Evolutionary conservation across 2,329 filamentous ascomycete genomes (phyloP), one percentile per base, ranked within the genome.

Genomic region (Aspergillus sp.): DNA sequence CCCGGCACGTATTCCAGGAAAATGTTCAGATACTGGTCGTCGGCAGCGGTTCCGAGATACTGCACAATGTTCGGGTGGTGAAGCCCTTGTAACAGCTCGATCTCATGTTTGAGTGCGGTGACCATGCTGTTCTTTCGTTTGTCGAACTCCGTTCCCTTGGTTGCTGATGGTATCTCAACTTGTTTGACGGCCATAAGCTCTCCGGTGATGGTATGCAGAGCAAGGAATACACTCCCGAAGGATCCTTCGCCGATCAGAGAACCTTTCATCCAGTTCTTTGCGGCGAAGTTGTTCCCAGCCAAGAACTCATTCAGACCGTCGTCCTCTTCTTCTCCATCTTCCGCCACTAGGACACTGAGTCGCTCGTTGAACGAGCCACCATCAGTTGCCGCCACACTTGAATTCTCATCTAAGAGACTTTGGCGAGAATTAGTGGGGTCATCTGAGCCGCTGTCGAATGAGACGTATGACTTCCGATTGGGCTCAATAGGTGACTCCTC

Each of bases 261-360:
- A 66, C 94, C 94, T 78, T 97, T 96, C 91, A 99, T 97, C 89
- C 95, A 99, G 72, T 96, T 95, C 76, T 93, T 89, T 57, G 96
- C 92, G 59, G 95, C 92, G 85, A 94, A 97, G 8, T 90, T 95
- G 67, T 96, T 90, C 58, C 90, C 90, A 32, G 90, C 86, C 38
- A 97, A 80, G 79, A 96, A 96, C 66, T 92, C 92, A 62, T 88
- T 85, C 19, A 97, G 80, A 63, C 94, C 92, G 65, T 92, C 89
- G 63, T 97, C 93, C 6, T 85, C 85, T 64, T 95, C 94, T 68
- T 96, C 93, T 32, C 91, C 92, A 65, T 97, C 93, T 61, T 95
- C 89, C 14, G 88, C 88, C 36, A 96, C 82, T 32, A 92, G 89
- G 65, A 94, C 85, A 52, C 87, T 90, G 47, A 96, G 80, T n/a